These are phyloP conservation scores for Corymbia citriodora DNA, from an alignment of 441 rosid species.

Conservation along the genomic window DNA sequence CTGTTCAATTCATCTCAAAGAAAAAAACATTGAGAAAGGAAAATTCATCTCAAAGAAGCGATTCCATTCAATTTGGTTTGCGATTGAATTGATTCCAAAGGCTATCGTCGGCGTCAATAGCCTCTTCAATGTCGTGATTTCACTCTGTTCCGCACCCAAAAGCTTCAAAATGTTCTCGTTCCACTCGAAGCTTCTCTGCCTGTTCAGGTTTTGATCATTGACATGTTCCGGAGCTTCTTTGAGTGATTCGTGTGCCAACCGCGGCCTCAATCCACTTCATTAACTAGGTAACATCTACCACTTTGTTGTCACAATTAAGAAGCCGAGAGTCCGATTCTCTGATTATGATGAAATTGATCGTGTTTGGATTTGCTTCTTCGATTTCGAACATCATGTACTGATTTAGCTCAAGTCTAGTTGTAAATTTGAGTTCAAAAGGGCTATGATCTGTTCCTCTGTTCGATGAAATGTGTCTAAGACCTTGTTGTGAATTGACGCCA, in stretches of 20 bases:
- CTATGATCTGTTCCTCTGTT: too few relatives aligned
- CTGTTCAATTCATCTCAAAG: too few relatives aligned
- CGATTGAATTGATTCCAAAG: accelerated
- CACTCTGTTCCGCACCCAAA: accelerated
- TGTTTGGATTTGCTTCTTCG: too few relatives aligned
- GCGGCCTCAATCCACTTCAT: neutral
- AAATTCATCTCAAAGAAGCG: neutral
- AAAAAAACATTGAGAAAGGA: too few relatives aligned
- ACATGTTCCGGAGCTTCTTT: accelerated
- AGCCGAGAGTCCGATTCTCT: too few relatives aligned
- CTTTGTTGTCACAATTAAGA: neutral
- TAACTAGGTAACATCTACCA: neutral
- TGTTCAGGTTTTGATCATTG: too few relatives aligned
- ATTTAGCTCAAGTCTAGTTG: neutral
- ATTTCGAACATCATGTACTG: neutral
- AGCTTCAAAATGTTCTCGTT: neutral
- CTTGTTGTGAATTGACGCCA: too few relatives aligned
- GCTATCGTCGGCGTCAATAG: accelerated
- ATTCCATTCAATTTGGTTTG: accelerated
- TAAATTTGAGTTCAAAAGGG: neutral
- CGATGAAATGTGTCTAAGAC: too few relatives aligned
- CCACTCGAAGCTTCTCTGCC: accelerated
- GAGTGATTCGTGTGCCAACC: accelerated
- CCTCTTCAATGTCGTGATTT: neutral
- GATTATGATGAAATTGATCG: too few relatives aligned